Evolutionary conservation across 169 alveolate genomes (phyloP).

Genomic region (Eimeria acervulina): DNA sequence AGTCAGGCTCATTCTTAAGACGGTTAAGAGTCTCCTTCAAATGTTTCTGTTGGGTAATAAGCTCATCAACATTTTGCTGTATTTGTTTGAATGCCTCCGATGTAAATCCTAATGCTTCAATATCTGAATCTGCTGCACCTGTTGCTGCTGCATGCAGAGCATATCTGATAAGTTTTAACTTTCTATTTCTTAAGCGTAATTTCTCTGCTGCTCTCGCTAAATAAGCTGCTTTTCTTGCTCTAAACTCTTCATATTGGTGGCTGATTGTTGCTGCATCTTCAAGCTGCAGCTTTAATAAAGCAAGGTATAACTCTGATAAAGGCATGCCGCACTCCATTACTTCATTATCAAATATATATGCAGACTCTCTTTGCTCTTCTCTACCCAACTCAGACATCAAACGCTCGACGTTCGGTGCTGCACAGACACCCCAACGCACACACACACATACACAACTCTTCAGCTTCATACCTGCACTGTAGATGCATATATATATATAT

Average conservation of each 20-base stretch:
- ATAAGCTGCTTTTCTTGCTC: constrained; percentile 75
- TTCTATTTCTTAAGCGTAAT: constrained; percentile 78
- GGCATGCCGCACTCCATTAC: constrained; percentile 83
- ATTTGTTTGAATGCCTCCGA: not conserved
- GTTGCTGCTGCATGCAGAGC: constrained; percentile 50
- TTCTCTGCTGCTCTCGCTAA: constrained; percentile 44
- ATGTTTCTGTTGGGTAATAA: not conserved
- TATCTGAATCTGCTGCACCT: not conserved
- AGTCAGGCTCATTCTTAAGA: not conserved
- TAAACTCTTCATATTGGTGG: constrained; percentile 85
- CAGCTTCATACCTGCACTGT: no score
- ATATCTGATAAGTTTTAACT: constrained; percentile 78
- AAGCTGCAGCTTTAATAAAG: constrained; percentile 86
- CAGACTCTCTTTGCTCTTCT: constrained; percentile 84
- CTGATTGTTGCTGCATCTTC: constrained; percentile 82
- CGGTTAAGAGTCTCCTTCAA: not conserved
- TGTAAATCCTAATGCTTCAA: not conserved
- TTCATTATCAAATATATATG: constrained; percentile 86
- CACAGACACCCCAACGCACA: no score
- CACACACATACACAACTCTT: no score
- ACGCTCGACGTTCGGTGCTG: not conserved
- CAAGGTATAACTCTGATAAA: constrained; percentile 86
- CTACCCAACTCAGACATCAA: not conserved
- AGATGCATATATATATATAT: no score
- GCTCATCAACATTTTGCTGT: not conserved